A percentile compares a stretch with the other conserved stretches of the same genome.
These are phyloP conservation scores for Vitis riparia DNA, from an alignment of 164 flowering plant species.

Conservation along the genomic window DNA sequence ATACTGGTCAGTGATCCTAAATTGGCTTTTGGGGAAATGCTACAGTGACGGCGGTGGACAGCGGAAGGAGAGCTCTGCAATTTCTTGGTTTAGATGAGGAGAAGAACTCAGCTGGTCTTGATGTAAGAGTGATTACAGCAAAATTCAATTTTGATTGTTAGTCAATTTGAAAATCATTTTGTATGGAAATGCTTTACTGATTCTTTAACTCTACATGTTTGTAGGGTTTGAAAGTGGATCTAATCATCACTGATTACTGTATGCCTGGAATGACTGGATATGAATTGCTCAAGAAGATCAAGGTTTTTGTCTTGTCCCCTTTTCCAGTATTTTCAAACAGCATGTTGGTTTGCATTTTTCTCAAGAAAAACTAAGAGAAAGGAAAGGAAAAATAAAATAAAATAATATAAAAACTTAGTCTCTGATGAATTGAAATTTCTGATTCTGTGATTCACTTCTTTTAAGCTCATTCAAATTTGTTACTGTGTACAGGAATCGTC, in stretches of 20 bases:
- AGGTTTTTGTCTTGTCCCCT: conserved; percentile 34
- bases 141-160: background rate
- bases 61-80: conserved; percentile 83
- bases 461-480: background rate
- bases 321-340: background rate
- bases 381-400: background rate
- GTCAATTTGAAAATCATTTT: too few species aligned
- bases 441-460: too few species aligned
- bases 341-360: too few species aligned
- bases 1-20: background rate
- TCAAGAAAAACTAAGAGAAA: background rate
- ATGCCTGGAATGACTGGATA: conserved; percentile 99
- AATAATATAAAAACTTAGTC: background rate
- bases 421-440: too few species aligned
- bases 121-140: conserved; percentile 32
- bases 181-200: background rate
- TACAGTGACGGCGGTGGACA: conserved; percentile 94
- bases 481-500: conserved; percentile 50
- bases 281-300: conserved; percentile 86
- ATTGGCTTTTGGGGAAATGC: conserved; percentile 1
- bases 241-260: conserved; percentile 89
- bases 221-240: conserved; percentile 74
- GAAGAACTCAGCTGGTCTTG: conserved; percentile 31
- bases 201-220: conserved; percentile 3
- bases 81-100: conserved; percentile 79